Percentiles rank a stretch among this genome's conserved stretches.
Conservation (phyloP, 257 asterid genomes). For the Salvia rosmarinus region DNA sequence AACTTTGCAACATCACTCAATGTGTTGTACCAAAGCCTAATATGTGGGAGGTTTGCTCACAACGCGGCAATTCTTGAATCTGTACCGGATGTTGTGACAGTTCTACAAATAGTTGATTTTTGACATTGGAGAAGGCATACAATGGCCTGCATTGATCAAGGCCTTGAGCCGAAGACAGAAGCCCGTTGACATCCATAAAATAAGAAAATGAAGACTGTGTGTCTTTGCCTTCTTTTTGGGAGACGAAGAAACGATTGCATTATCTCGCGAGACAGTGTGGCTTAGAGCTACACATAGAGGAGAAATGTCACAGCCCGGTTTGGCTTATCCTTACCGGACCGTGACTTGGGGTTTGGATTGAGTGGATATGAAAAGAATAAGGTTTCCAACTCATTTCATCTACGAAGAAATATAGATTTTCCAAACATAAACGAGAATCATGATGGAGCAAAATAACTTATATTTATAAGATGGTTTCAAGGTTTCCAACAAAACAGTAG, state of each 20-base stretch:
- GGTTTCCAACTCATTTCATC: no score
- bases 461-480: no score
- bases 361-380: no score
- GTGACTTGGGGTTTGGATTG: no score
- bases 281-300: slow-evolving; percentile 48
- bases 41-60: slow-evolving; percentile 64
- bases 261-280: slow-evolving; percentile 52
- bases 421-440: slow-evolving; percentile 61
- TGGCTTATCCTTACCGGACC: no score
- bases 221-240: slow-evolving; percentile 44
- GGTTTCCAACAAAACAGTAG: no score
- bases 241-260: slow-evolving; percentile 48
- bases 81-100: slow-evolving; percentile 36
- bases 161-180: slow-evolving; percentile 43
- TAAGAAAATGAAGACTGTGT: slow-evolving; percentile 37
- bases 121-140: slow-evolving; percentile 61
- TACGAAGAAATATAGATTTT: no score
- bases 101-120: slow-evolving; percentile 53
- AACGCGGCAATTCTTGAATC: slow-evolving; percentile 58
- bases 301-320: no score
- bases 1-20: slow-evolving; percentile 51
- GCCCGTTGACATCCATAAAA: slow-evolving; percentile 55
- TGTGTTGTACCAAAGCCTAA: slow-evolving; percentile 52
- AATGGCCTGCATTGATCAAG: slow-evolving; percentile 68
- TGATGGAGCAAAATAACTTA: no score